Conservation (phyloP, 2,329 filamentous ascomycete genomes). For the Fusarium ramigenum region DNA sequence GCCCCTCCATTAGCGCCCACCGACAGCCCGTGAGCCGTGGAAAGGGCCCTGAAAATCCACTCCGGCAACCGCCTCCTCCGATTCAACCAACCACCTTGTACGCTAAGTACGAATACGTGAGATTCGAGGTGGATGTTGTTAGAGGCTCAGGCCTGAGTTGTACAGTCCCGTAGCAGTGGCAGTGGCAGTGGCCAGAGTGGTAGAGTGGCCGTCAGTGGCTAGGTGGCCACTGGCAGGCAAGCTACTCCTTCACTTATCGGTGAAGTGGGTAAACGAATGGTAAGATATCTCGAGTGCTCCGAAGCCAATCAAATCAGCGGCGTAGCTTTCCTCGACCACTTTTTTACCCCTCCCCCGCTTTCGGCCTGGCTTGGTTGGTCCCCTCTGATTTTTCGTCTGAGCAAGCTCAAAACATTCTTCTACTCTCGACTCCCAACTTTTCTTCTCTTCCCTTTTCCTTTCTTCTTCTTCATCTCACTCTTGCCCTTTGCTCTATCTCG, state of each 20-base stretch:
- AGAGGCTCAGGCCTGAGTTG: background rate
- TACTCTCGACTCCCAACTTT: slow-evolving; percentile 34
- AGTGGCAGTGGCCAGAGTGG: background rate
- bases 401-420: slow-evolving; percentile 28
- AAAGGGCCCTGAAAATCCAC: slow-evolving; percentile 33
- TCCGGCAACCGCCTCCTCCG: slow-evolving; percentile 39
- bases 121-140: slow-evolving; percentile 23
- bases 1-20: slow-evolving; percentile 41
- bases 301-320: slow-evolving; percentile 25
- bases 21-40: slow-evolving; percentile 41
- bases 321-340: slow-evolving; percentile 17
- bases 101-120: slow-evolving; percentile 40
- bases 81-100: slow-evolving; percentile 30
- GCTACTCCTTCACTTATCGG: background rate
- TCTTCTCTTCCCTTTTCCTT: slow-evolving; percentile 35
- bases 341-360: slow-evolving; percentile 50
- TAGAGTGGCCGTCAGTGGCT: background rate
- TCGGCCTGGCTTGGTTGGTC: slow-evolving; percentile 41
- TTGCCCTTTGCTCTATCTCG: slow-evolving; percentile 37
- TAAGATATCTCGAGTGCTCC: background rate
- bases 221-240: background rate
- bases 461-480: slow-evolving; percentile 30
- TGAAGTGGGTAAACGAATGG: slow-evolving; percentile 4
- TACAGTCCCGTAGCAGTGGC: background rate
- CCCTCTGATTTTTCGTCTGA: slow-evolving; percentile 40